Conservation (phyloP, 352 stramenopile genomes). For the Pythium folliculosum region DNA sequence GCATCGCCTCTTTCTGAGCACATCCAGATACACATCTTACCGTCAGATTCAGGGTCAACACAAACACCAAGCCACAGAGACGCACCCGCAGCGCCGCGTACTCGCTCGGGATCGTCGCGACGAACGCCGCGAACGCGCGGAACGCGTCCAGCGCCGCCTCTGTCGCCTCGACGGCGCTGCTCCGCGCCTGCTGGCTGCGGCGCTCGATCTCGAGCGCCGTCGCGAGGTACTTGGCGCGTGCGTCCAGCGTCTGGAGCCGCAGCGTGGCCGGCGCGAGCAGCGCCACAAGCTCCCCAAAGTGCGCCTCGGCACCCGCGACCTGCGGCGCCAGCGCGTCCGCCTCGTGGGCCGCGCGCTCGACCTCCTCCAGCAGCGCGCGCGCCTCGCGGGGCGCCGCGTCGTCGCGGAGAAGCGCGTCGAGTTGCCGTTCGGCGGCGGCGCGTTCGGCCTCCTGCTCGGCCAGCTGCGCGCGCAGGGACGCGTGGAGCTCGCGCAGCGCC, state of each 20-base stretch:
- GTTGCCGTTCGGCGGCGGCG: constrained; percentile 1
- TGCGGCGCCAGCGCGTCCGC: constrained; percentile 20
- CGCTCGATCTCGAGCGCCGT: constrained; percentile 54
- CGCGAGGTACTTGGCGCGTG: constrained; percentile 46
- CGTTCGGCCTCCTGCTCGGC: constrained; percentile 17
- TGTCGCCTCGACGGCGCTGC: constrained; percentile 42
- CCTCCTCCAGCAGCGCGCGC: background rate
- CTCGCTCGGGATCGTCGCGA: constrained; percentile 39
- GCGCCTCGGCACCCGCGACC: constrained; percentile 36
- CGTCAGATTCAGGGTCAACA: no score
- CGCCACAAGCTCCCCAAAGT: constrained; percentile 50
- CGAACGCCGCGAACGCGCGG: constrained; percentile 37
- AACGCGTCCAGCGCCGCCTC: constrained; percentile 50
- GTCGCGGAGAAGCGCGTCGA: background rate
- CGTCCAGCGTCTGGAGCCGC: constrained; percentile 40
- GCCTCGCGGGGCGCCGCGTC: background rate
- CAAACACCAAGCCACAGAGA: no score
- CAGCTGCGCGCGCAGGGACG: constrained; percentile 18
- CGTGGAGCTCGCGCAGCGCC: constrained; percentile 23
- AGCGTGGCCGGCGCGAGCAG: constrained; percentile 37
- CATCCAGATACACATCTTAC: background rate
- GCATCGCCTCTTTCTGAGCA: constrained; percentile 42
- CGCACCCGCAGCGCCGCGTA: constrained; percentile 51
- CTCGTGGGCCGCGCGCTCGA: background rate
- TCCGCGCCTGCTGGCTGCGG: constrained; percentile 46